Conservation (phyloP, 139 green algal genomes). For the Chlorella sp. region DNA sequence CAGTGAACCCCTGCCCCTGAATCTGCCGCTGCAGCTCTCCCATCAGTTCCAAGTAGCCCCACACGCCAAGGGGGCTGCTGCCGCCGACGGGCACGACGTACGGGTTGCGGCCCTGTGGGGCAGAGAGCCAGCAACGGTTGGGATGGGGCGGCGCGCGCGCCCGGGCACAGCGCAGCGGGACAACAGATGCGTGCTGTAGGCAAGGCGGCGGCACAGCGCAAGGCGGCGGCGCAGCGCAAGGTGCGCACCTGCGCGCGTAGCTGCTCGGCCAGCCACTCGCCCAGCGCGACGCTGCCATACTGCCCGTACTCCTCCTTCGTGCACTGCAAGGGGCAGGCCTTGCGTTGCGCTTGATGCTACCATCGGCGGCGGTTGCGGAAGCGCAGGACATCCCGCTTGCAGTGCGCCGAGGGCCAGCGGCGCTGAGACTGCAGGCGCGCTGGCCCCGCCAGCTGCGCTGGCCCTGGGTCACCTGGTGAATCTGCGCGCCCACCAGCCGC, state of each 20-base stretch:
- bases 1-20: conserved; percentile 52
- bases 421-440: neutral
- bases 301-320: conserved; percentile 92
- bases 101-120: conserved; percentile 72
- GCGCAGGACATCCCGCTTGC: too few relatives aligned
- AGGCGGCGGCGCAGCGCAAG: too few relatives aligned
- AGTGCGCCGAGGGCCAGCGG: neutral
- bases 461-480: conserved; percentile 61
- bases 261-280: conserved; percentile 51
- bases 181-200: too few relatives aligned
- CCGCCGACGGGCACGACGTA: conserved; percentile 92
- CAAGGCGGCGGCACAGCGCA: too few relatives aligned
- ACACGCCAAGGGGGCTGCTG: conserved; percentile 73
- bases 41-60: conserved; percentile 78
- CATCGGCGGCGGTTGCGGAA: too few relatives aligned
- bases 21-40: conserved; percentile 79
- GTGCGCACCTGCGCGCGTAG: conserved; percentile 51
- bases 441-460: neutral
- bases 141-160: too few relatives aligned
- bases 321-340: conserved; percentile 50
- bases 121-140: too few relatives aligned
- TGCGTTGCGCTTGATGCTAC: too few relatives aligned
- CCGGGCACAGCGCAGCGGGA: too few relatives aligned
- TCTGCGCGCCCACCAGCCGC: conserved; percentile 73
- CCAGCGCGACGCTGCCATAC: conserved; percentile 61